Conservation (phyloP, 768 basidiomycete species). For the Boletus sensibilis region DNA sequence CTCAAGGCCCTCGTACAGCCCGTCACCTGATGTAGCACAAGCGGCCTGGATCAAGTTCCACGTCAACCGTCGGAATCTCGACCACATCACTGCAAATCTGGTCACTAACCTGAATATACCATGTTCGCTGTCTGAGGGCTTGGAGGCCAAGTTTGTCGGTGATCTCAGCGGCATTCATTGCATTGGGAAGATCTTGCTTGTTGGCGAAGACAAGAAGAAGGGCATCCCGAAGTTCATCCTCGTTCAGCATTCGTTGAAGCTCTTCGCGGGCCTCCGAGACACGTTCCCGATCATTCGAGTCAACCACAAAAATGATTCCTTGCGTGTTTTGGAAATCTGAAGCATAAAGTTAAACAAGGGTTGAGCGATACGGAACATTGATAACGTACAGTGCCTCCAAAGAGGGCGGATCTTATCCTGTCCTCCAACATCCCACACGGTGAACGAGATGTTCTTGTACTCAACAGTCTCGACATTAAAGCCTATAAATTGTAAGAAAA, state of each 20-base stretch:
- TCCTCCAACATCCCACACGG: slow-evolving; percentile 99
- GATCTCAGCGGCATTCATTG: slow-evolving; percentile 99
- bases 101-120: slow-evolving; percentile 88
- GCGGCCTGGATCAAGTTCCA: slow-evolving; percentile 63
- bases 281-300: slow-evolving; percentile 99
- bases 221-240: slow-evolving; percentile 98
- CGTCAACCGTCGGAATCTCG: slow-evolving; percentile 11
- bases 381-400: slow-evolving; percentile 96
- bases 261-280: slow-evolving; percentile 98
- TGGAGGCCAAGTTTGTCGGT: slow-evolving; percentile 99
- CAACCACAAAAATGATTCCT: slow-evolving; percentile 99
- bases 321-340: slow-evolving; percentile 99
- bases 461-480: slow-evolving; percentile 99
- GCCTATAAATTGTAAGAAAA: slow-evolving; percentile 50
- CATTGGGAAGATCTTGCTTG: slow-evolving; percentile 99
- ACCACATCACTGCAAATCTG: not conserved
- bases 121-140: slow-evolving; percentile 93
- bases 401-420: slow-evolving; percentile 99
- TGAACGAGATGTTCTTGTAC: slow-evolving; percentile 99
- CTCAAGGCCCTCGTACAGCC: slow-evolving; percentile 97
- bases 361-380: slow-evolving; percentile 1
- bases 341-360: slow-evolving; percentile 12
- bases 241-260: slow-evolving; percentile 98
- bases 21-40: slow-evolving; percentile 97
- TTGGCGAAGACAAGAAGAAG: slow-evolving; percentile 99